Conservation (phyloP, 2,329 filamentous ascomycete species). For the Phialophora macrospora region DNA sequence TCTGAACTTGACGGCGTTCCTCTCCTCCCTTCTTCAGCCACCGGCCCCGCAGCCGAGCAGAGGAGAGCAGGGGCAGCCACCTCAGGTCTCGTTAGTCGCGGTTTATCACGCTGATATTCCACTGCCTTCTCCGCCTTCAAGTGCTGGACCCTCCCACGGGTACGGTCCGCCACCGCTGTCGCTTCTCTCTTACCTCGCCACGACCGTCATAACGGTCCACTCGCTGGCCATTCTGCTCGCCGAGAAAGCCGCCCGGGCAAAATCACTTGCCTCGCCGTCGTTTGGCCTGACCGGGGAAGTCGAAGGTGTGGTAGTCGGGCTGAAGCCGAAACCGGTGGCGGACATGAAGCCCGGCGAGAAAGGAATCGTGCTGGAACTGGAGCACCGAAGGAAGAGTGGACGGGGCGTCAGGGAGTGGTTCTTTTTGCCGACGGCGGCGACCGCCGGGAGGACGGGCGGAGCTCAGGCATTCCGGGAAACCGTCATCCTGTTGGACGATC, state of each 20-base stretch:
- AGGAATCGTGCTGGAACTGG: conserved; percentile 78
- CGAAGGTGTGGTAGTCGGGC: conserved; percentile 77
- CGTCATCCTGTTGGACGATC: conserved; percentile 72
- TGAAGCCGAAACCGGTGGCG: conserved; percentile 44
- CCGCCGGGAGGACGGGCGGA: conserved; percentile 42
- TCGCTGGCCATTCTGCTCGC: conserved; percentile 76
- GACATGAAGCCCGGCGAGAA: conserved; percentile 41
- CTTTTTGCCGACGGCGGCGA: conserved; percentile 52
- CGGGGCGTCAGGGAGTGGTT: conserved; percentile 74
- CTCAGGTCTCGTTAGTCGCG: conserved; percentile 70
- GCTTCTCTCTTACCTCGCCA: conserved; percentile 82
- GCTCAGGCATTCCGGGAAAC: conserved; percentile 54
- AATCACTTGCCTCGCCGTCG: conserved; percentile 73
- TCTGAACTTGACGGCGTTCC: conserved; percentile 68
- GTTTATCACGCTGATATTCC: conserved; percentile 85
- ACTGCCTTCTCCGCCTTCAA: conserved; percentile 43
- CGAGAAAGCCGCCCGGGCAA: conserved; percentile 74
- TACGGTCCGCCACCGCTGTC: conserved; percentile 71
- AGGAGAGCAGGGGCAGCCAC: conserved; percentile 35
- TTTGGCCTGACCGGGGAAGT: conserved; percentile 78
- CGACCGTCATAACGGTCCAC: conserved; percentile 75
- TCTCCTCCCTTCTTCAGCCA: conserved; percentile 71
- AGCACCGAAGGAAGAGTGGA: conserved; percentile 82
- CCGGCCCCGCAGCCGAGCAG: conserved; percentile 35
- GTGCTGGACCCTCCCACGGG: not conserved